Base-by-base conservation (phyloP, 805 yeast genomes). In the Metschnikowia reukaufii region DNA sequence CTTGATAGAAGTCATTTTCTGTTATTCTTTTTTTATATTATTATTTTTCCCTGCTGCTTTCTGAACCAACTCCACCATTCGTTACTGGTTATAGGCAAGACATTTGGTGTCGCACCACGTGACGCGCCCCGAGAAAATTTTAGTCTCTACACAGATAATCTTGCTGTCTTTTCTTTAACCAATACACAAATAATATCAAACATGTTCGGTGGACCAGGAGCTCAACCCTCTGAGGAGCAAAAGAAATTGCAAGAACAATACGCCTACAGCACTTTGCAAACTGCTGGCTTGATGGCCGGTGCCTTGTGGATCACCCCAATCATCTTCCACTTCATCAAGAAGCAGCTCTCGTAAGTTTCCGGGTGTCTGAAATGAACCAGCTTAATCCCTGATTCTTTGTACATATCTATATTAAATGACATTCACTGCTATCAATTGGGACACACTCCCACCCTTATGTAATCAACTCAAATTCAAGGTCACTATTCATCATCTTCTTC, bases 1-100 rank as follows among this genome's bases (percentile, higher is more conserved):
- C 50, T 78, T 79, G 12, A 91, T 74, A 0, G 97, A 86, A 4
- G 97, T 86, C 99, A 92, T 92, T 36, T 4, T 30, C n/a, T n/a
- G n/a, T 15, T n/a, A 7, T 9, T 16, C 6, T 13, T 6, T 15
- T 33, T 33, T 13, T 16, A 5, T 13, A 16, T 16, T 4, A 13
- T 25, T 29, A 4, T 12, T 13, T 21, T 29, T 10, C 15, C 15
- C 33, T 6, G 17, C 35, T n/a, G 21, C 15, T 20, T 30, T 44
- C 33, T 37, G 32, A 8, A 8, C 15, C 32, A 16, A 16, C 29
- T 16, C 9, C 16, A 2, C 25, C 6, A 4, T 13, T 25, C 10
- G 30, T 6, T 4, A 13, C 39, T 21, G 10, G 2, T 7, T 25
- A 25, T 9, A 4, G 3, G 8, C 16, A 21, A 7, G 15, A 23